phyloP scores from a whole-genome alignment of 768 basidiomycete genomes.

The Mycena venus region DNA sequence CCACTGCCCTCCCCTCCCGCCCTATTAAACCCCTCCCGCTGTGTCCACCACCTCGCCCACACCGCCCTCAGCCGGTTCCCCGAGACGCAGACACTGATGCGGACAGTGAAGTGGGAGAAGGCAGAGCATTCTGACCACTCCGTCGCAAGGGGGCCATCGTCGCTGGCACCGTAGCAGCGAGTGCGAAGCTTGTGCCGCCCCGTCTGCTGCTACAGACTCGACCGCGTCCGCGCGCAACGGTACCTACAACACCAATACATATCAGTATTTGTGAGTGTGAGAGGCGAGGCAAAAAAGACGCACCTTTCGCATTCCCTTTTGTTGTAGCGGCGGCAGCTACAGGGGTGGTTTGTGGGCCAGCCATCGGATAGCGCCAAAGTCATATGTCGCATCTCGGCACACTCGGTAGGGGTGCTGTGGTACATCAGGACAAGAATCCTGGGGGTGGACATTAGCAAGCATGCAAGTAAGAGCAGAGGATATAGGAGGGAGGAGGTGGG shows the following conservation, averaged over 20 bases:
- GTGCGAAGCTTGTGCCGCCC: too few species aligned
- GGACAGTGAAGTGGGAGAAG: background rate
- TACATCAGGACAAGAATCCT: constrained; percentile 93
- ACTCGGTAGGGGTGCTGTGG: constrained; percentile 86
- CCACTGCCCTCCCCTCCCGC: constrained; percentile 6
- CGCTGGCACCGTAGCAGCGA: too few species aligned
- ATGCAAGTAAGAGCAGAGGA: too few species aligned
- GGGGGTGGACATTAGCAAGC: too few species aligned
- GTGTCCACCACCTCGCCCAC: too few species aligned
- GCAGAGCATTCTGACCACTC: background rate
- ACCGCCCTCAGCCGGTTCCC: background rate
- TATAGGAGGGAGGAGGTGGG: too few species aligned
- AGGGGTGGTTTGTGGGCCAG: constrained; percentile 30
- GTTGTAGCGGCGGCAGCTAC: constrained; percentile 38
- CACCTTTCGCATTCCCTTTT: constrained; percentile 32
- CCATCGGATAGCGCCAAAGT: constrained; percentile 54
- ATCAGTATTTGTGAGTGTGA: too few species aligned
- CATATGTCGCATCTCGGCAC: constrained; percentile 81
- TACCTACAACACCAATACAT: too few species aligned
- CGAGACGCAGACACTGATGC: background rate
- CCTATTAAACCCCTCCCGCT: background rate
- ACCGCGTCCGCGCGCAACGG: background rate
- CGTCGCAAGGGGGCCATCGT: background rate
- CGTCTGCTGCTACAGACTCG: too few species aligned
- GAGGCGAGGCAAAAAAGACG: too few species aligned